A percentile compares a stretch with the other conserved stretches of the same genome.
These are phyloP conservation scores for Trametes cubensis DNA, from an alignment of 768 basidiomycete genomes.

Conservation along the genomic window DNA sequence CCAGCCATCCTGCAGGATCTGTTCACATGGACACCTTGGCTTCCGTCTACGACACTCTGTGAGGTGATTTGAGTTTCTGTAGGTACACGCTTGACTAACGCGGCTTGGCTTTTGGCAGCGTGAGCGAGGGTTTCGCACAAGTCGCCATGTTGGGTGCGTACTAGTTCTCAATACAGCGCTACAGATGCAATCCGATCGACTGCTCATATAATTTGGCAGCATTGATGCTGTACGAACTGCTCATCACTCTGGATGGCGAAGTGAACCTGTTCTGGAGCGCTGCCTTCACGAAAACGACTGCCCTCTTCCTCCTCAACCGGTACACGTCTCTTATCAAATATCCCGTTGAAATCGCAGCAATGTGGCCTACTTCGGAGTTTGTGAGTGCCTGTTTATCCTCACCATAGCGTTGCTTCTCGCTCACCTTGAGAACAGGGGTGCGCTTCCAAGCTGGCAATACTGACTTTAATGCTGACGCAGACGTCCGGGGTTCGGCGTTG, in stretches of 20 bases:
- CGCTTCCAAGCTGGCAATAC: too few species aligned
- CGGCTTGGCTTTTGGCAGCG: too few species aligned
- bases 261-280: slow-evolving; percentile 18
- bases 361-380: background rate
- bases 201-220: slow-evolving; percentile 1
- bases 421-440: too few species aligned
- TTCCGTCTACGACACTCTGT: too few species aligned
- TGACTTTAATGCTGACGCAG: too few species aligned
- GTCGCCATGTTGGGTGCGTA: background rate
- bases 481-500: too few species aligned
- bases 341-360: background rate
- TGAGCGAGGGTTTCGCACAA: background rate
- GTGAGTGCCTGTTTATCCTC: background rate
- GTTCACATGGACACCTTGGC: too few species aligned
- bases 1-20: too few species aligned
- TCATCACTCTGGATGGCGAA: slow-evolving; percentile 26
- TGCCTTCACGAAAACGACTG: slow-evolving; percentile 13
- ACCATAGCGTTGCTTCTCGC: background rate
- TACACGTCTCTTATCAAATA: slow-evolving; percentile 9
- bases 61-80: too few species aligned
- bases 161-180: too few species aligned
- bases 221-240: slow-evolving; percentile 21
- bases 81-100: too few species aligned
- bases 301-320: slow-evolving; percentile 22
- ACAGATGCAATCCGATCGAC: too few species aligned